Evolutionary conservation across 169 alveolate species (phyloP).

Genomic region (Babesia divergens): DNA sequence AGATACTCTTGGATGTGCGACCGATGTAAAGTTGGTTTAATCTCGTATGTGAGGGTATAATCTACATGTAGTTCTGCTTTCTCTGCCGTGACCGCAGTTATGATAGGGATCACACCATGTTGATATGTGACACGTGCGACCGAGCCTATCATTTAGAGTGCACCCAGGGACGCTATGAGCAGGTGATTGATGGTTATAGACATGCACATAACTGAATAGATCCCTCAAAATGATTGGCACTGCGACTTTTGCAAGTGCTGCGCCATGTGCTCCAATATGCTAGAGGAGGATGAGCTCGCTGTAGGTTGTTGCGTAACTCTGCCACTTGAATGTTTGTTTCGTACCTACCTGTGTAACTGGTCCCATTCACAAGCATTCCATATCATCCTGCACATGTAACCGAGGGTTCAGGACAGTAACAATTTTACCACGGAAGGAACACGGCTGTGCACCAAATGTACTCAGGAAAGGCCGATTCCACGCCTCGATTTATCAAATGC

Average conservation of each 20-base stretch:
- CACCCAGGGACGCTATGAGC: constrained; percentile 20
- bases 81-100: constrained; percentile 22
- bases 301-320: constrained; percentile 15
- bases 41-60: not conserved
- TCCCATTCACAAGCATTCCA: no score
- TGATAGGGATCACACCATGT: constrained; percentile 53
- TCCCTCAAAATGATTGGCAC: constrained; percentile 15
- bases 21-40: constrained; percentile 54
- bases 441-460: constrained; percentile 12
- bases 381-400: no score
- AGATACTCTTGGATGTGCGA: constrained; percentile 66
- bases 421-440: constrained; percentile 20
- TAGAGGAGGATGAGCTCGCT: not conserved
- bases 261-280: constrained; percentile 7
- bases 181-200: not conserved
- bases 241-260: constrained; percentile 33
- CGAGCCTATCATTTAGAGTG: constrained; percentile 71
- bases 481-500: not conserved
- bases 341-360: no score
- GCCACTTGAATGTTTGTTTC: no score
- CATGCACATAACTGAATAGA: not conserved
- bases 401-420: not conserved
- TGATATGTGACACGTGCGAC: constrained; percentile 71
- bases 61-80: constrained; percentile 27
- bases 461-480: no score